Conservation (phyloP, 2,329 filamentous ascomycete species). For the Pseudocercospora crystallina region DNA sequence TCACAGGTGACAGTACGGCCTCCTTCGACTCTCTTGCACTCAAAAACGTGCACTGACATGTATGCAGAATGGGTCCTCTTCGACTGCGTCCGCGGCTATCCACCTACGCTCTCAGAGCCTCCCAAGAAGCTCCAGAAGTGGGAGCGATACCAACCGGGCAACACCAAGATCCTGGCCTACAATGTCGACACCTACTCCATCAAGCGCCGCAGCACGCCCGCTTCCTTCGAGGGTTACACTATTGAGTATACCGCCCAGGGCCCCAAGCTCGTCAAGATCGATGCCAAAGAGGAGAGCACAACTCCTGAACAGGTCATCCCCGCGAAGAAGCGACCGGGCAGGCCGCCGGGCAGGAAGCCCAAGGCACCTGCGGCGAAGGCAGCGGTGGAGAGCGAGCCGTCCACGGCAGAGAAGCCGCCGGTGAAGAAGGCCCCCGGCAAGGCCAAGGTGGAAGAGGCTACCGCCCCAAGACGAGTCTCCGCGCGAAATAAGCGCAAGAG, state of each 20-base stretch:
- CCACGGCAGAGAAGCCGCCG: too few relatives aligned
- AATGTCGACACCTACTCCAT: constrained; percentile 21
- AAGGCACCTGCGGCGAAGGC: too few relatives aligned
- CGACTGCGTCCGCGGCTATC: constrained; percentile 22
- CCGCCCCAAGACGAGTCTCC: too few relatives aligned
- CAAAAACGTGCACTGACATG: neutral
- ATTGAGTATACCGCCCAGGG: constrained; percentile 24
- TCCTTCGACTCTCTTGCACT: too few relatives aligned
- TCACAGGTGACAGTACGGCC: too few relatives aligned
- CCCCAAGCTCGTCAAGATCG: constrained; percentile 20
- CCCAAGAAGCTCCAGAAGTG: constrained; percentile 10
- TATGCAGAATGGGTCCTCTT: constrained; percentile 31
- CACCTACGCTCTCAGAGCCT: constrained; percentile 6
- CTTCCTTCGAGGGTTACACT: constrained; percentile 8
- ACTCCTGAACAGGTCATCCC: neutral
- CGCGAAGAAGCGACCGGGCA: too few relatives aligned
- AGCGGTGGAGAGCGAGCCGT: too few relatives aligned
- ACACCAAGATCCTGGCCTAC: constrained; percentile 25
- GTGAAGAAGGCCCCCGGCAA: too few relatives aligned
- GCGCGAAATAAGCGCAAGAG: too few relatives aligned
- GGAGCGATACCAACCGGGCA: constrained; percentile 22
- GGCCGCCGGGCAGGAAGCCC: too few relatives aligned
- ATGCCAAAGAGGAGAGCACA: neutral
- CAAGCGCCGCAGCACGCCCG: constrained; percentile 15
- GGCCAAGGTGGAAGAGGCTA: too few relatives aligned